Evolutionary conservation across 768 basidiomycete species (phyloP).

Genomic region (Hygrocybe punicea): DNA sequence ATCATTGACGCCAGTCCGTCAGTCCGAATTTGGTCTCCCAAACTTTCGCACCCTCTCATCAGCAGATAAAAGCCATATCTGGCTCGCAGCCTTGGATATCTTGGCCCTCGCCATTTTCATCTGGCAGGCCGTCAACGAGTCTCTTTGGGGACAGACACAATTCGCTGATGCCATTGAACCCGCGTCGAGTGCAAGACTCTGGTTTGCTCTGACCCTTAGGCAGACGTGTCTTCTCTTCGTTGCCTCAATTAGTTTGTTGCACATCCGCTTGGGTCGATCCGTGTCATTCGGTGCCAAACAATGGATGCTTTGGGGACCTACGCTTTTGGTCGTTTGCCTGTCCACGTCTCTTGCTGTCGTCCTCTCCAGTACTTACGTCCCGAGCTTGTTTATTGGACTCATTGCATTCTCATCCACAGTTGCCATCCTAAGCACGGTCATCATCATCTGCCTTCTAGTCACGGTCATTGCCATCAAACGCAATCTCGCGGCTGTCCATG

Average conservation of each 20-base stretch:
- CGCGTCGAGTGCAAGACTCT: constrained; percentile 57
- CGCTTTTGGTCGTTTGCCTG: constrained; percentile 48
- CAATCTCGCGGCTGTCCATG: constrained; percentile 55
- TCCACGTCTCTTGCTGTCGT: constrained; percentile 61
- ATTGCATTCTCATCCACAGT: constrained; percentile 54
- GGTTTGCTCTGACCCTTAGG: constrained; percentile 63
- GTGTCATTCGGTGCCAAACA: constrained; percentile 67
- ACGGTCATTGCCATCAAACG: constrained; percentile 65
- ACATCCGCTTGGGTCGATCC: constrained; percentile 67
- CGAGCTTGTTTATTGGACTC: constrained; percentile 59
- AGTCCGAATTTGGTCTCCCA: constrained; percentile 76
- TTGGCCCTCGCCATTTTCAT: constrained; percentile 58
- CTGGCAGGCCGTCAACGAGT: constrained; percentile 62
- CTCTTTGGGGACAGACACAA: constrained; percentile 44
- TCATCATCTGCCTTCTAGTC: constrained; percentile 57
- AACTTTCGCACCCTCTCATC: constrained; percentile 63
- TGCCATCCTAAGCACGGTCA: constrained; percentile 49
- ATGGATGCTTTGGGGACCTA: constrained; percentile 73
- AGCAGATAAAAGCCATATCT: constrained; percentile 68
- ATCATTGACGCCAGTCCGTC: constrained; percentile 23
- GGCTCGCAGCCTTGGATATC: constrained; percentile 67
- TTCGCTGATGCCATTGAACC: constrained; percentile 47
- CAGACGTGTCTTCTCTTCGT: constrained; percentile 68
- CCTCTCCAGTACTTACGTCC: constrained; percentile 50
- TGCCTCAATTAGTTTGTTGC: constrained; percentile 57